Conservation (phyloP, 306 rosid species). For the Glycine tomentella region DNA sequence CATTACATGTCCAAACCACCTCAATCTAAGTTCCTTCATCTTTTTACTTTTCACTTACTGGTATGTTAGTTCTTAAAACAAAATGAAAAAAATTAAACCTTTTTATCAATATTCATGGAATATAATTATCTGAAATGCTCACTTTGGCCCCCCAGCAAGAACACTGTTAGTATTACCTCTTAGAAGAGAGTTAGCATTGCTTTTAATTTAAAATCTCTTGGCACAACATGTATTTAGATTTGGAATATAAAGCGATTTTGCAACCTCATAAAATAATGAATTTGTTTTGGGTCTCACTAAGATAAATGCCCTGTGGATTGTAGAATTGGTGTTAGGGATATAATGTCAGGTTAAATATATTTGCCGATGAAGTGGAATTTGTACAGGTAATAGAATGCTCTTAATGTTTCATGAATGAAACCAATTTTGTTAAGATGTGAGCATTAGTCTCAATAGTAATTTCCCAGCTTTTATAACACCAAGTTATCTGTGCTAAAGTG, state of each 20-base stretch:
- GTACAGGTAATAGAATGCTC: not conserved
- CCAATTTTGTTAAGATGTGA: conserved; percentile 4
- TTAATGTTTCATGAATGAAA: not conserved
- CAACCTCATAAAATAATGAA: not conserved
- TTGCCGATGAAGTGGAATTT: conserved; percentile 29
- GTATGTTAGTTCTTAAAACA: not conserved
- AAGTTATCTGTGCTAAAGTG: conserved; percentile 7
- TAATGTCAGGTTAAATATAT: conserved; percentile 8
- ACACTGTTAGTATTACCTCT: no score
- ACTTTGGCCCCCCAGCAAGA: no score
- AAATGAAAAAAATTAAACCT: not conserved
- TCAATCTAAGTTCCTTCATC: no score
- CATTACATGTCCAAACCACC: no score
- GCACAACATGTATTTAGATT: no score
- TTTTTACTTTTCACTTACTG: no score
- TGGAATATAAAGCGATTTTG: not conserved
- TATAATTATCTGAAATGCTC: no score
- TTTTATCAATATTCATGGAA: no score
- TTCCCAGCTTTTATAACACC: conserved; percentile 20
- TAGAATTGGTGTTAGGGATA: not conserved
- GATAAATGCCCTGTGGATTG: not conserved
- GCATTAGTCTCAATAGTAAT: not conserved
- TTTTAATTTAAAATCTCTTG: no score
- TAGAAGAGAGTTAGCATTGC: no score
- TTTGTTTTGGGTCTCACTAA: not conserved